Base-by-base conservation (phyloP, 2,329 filamentous ascomycete species). In the Botrytis sinoallii region DNA sequence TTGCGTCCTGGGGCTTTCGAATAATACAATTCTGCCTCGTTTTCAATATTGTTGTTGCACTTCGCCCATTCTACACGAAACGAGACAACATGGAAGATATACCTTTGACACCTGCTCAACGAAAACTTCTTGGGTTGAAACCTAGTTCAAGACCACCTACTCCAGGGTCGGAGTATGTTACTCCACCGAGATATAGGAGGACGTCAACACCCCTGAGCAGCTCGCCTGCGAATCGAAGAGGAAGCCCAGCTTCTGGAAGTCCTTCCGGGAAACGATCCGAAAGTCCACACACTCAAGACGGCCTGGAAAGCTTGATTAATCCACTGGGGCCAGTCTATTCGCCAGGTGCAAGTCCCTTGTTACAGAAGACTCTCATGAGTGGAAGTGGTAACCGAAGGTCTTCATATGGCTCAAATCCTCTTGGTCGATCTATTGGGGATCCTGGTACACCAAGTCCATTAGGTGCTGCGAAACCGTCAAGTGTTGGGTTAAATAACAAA, bases 81-180 rank as follows among this genome's bases (percentile, higher is more conserved):
- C 87, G 86, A 77, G 96, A 98, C 82, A 88, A 94, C 76, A 88
- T 98, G 76, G 86, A 90, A 82, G 96, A 99, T 82, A 97, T 99
- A 69, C 90, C 95, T 75, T 88, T 99, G 77, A 98, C 95, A 0
- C 91, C 93, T n/a, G 90, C 91, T 20, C 96, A 98, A 85, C 92
- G 95, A 75, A 88, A 91, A 76, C 88, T 97, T 22, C 89, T 99
- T 70, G 95, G 94, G 66, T 89, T 99, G 5, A 88, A 91, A 57
- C 91, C 93, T 4, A 89, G 87, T 74, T 86, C 87, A 4, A 83
- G 84, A 3, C 85, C 88, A 4, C 88, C 92, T 0, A 92, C 91
- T 0, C 91, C 93, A 2, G 87, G 88, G 71, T 90, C 92, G 60
- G 88, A 88, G 73, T 97, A 93, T 83, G 90, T 92, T 78, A 98